phyloP scores from a whole-genome alignment of 805 yeast genomes.

The Candida sphagnicola region DNA sequence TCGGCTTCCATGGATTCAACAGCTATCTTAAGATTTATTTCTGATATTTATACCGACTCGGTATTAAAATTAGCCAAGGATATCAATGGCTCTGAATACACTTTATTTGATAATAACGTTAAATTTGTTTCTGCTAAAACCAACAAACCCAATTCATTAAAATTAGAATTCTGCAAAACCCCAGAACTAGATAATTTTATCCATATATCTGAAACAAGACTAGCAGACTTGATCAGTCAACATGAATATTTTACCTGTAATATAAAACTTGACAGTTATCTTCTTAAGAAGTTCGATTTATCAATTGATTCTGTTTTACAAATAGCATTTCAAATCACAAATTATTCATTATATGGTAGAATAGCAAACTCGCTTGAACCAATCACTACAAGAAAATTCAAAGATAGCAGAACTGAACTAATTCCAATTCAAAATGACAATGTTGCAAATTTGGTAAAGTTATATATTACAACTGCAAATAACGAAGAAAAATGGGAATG shows the following conservation, averaged over 20 bases:
- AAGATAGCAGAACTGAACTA: conserved; percentile 66
- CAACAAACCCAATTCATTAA: conserved; percentile 30
- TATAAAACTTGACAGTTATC: conserved; percentile 31
- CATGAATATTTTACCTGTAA: conserved; percentile 48
- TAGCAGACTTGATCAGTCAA: conserved; percentile 55
- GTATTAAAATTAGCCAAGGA: conserved; percentile 54
- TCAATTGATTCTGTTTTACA: conserved; percentile 52
- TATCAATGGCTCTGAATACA: conserved; percentile 54
- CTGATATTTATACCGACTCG: conserved; percentile 57
- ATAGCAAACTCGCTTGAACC: conserved; percentile 50
- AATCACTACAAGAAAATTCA: conserved; percentile 63
- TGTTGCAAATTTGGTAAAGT: conserved; percentile 51
- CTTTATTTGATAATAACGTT: conserved; percentile 43
- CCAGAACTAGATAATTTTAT: conserved; percentile 46
- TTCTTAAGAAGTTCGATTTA: conserved; percentile 37
- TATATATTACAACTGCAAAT: conserved; percentile 56
- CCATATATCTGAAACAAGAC: conserved; percentile 54
- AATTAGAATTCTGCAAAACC: conserved; percentile 35
- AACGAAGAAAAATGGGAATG: conserved; percentile 44
- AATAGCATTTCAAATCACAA: conserved; percentile 48
- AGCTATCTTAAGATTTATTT: conserved; percentile 51
- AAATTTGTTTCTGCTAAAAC: conserved; percentile 31
- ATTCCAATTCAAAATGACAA: conserved; percentile 59
- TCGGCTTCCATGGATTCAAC: conserved; percentile 57
- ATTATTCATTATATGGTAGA: conserved; percentile 54